These are phyloP conservation scores for Petrea volubilis DNA, from an alignment of 257 asterid genomes.

Conservation along the genomic window DNA sequence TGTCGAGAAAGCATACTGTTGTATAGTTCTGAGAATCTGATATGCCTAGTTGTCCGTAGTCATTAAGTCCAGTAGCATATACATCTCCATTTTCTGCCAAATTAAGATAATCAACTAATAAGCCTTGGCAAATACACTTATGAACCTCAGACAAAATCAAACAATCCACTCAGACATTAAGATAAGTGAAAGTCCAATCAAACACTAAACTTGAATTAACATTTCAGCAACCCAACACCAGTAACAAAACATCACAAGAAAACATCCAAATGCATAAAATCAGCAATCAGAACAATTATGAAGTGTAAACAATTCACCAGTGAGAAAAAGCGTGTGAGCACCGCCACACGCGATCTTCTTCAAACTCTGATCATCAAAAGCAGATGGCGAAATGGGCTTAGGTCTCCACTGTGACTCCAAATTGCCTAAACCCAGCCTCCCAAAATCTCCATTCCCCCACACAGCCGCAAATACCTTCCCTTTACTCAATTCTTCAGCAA, in stretches of 20 bases:
- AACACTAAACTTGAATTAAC: background rate
- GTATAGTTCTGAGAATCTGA: constrained; percentile 58
- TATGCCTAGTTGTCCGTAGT: constrained; percentile 90
- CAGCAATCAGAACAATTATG: background rate
- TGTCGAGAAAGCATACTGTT: constrained; percentile 61
- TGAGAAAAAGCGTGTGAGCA: constrained; percentile 91
- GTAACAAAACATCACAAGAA: background rate
- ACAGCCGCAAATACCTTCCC: constrained; percentile 71
- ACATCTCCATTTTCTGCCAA: constrained; percentile 82
- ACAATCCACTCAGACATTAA: background rate
- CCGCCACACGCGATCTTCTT: constrained; percentile 89
- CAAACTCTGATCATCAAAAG: constrained; percentile 65
- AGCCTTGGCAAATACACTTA: constrained; percentile 26
- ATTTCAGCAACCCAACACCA: background rate
- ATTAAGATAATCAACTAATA: constrained; percentile 28
- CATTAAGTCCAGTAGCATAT: constrained; percentile 93
- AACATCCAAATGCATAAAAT: background rate
- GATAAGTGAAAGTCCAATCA: background rate
- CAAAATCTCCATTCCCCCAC: constrained; percentile 98
- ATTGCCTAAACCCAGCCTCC: constrained; percentile 86
- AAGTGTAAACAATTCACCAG: constrained; percentile 48
- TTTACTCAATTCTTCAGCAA: constrained; percentile 31
- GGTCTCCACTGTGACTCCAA: constrained; percentile 88
- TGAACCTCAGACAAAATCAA: background rate
- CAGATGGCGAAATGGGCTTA: constrained; percentile 48